Evolutionary conservation across 163 green algal genomes (phyloP), one percentile per base, ranked within the genome.

Genomic region (Scenedesmus sp.): DNA sequence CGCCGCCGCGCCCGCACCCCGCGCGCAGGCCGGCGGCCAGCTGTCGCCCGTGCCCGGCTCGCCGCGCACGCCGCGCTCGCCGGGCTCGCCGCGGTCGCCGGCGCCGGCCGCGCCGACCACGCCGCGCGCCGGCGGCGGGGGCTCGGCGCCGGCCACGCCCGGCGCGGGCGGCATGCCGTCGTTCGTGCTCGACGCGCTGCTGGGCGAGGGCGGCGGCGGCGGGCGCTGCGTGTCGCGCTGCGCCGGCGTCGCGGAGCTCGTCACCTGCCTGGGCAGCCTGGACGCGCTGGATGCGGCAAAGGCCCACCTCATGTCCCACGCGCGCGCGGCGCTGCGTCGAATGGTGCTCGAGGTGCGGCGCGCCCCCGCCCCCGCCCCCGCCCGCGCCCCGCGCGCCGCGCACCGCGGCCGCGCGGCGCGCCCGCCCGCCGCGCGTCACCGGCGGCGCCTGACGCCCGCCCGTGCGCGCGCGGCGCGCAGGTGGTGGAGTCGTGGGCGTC

Each of bases 231-330:
- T 42, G 20, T 45, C 42, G 11, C 56, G 65, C 47, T 10, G 60
- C 31, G 64, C 53, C 3, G 45, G 45, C 33, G 81, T 67, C 4
- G 42, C 57, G 13, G 70, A 82, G 47, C 72, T 93, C 56, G 87
- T 92, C 31, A 63, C 71, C n/a, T 92, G 88, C 75, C 29, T 93
- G 9, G 83, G 81, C 4, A 84, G 91, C 80, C 53, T 94, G 15
- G 88, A 89, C 33, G 87, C 85, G 3, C 57, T 92, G 24, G 36
- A 75, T 15, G 87, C 92, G 29, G 85, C 88, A 3, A 89, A 90
- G 74, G 60, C 69, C 26, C 78, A 84, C 64, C 54, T 94, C 29
- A 57, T 74, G 20, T 70, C 78, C 0, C 78, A 81, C 72, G 86
- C 92, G 36, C 81, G 79, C 4, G n/a, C 28, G 0, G 80, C 90